These are phyloP conservation scores for Malus sieversii DNA, from an alignment of 306 rosid species.

Conservation along the genomic window DNA sequence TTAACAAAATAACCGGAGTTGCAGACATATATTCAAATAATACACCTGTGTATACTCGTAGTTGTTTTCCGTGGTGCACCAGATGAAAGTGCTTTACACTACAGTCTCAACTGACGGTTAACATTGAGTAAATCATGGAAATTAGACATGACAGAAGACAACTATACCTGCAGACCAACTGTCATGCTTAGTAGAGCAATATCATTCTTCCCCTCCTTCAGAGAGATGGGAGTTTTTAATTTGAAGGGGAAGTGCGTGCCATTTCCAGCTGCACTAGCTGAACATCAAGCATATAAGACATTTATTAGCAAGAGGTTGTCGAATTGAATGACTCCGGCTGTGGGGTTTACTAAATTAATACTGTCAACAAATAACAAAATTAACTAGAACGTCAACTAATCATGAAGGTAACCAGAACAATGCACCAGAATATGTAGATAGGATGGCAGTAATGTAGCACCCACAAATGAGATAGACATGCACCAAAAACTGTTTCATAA, in stretches of 20 bases:
- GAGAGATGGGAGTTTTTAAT: conserved; percentile 50
- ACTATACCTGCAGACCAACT: conserved; percentile 70
- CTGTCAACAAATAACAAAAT: not conserved
- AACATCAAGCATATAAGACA: conserved; percentile 11
- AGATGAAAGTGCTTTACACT: not conserved
- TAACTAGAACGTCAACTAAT: too few relatives aligned
- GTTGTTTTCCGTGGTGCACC: not conserved
- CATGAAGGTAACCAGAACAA: too few relatives aligned
- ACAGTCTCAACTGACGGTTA: not conserved
- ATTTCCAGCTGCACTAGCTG: conserved; percentile 81
- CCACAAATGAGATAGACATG: too few relatives aligned
- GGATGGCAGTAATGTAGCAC: too few relatives aligned
- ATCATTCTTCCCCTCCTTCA: conserved; percentile 76
- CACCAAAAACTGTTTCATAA: too few relatives aligned
- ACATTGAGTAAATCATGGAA: not conserved
- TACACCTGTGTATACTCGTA: not conserved
- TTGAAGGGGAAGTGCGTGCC: conserved; percentile 68
- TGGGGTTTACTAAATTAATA: not conserved
- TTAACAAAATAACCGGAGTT: not conserved
- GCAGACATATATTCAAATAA: not conserved
- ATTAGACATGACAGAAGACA: not conserved
- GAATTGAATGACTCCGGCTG: too few relatives aligned
- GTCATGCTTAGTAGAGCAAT: conserved; percentile 80
- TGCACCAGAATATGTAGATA: too few relatives aligned
- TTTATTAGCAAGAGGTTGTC: not conserved